Evolutionary conservation across 2,329 filamentous ascomycete genomes (phyloP).

Genomic region (Arthroderma sp.): DNA sequence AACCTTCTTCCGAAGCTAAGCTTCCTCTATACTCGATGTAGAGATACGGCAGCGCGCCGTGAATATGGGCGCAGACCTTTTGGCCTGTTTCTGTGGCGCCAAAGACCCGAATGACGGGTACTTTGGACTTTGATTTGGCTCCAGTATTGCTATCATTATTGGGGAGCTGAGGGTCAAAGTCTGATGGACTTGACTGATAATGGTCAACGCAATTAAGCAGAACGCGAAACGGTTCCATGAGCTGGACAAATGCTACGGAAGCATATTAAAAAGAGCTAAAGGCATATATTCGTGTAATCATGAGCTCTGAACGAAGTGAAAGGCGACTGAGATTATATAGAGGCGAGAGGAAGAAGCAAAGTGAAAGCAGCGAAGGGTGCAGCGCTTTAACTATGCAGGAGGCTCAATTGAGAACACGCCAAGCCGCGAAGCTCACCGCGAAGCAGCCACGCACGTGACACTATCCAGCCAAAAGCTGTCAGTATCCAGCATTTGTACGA

Average conservation of each 20-base stretch:
- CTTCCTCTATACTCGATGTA: slow-evolving; percentile 73
- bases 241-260: slow-evolving; percentile 9
- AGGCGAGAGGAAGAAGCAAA: too few species aligned
- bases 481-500: too few species aligned
- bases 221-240: slow-evolving; percentile 70
- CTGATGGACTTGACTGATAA: slow-evolving; percentile 69
- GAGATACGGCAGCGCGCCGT: slow-evolving; percentile 92
- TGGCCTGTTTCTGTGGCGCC: slow-evolving; percentile 88
- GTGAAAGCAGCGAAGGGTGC: too few species aligned
- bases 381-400: too few species aligned
- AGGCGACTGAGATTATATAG: too few species aligned
- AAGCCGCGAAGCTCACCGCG: too few species aligned
- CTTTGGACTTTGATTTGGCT: slow-evolving; percentile 51
- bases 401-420: too few species aligned
- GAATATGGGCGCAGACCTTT: slow-evolving; percentile 90
- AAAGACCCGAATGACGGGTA: slow-evolving; percentile 82
- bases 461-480: too few species aligned
- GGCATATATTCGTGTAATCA: too few species aligned
- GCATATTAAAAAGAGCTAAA: too few species aligned
- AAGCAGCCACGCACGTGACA: too few species aligned
- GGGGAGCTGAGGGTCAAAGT: slow-evolving; percentile 67
- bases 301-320: too few species aligned
- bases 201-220: slow-evolving; percentile 92
- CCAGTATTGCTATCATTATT: slow-evolving; percentile 48
- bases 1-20: slow-evolving; percentile 54